A percentile compares a stretch with the other conserved stretches of the same genome.
Conservation (phyloP, 345 rosid genomes). For the Linum usitatissimum region DNA sequence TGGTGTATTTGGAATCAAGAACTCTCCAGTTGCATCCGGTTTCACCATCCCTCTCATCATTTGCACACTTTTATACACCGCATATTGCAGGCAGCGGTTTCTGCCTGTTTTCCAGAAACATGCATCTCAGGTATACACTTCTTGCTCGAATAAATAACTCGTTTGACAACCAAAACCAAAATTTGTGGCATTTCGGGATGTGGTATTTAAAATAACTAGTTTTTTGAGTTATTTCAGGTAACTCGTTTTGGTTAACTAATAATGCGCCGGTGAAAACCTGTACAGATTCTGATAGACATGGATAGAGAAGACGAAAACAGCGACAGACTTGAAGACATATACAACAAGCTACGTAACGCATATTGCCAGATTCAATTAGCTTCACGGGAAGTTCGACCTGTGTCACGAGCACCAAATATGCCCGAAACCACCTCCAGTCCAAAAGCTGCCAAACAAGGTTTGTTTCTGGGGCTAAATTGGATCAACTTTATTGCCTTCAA, state of each 20-base stretch:
- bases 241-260: too few relatives aligned
- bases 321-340: conserved; percentile 47
- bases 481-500: too few relatives aligned
- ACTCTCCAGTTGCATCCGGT: conserved; percentile 56
- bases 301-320: conserved; percentile 58
- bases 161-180: too few relatives aligned
- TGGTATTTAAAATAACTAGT: too few relatives aligned
- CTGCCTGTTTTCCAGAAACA: conserved; percentile 45
- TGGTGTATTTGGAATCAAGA: conserved; percentile 71
- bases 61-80: conserved; percentile 66
- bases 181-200: too few relatives aligned
- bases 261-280: neutral
- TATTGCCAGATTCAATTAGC: conserved; percentile 51
- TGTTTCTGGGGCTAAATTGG: neutral
- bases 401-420: conserved; percentile 2
- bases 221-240: too few relatives aligned
- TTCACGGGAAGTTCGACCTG: conserved; percentile 17
- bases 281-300: conserved; percentile 65
- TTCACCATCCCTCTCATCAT: conserved; percentile 61
- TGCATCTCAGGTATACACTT: conserved; percentile 47
- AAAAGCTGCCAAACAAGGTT: conserved; percentile 25
- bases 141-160: neutral
- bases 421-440: conserved; percentile 17
- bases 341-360: conserved; percentile 37
- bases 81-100: conserved; percentile 76